Conservation (phyloP, 1,284 basidiomycete genomes). For the Puccinia hordei region DNA sequence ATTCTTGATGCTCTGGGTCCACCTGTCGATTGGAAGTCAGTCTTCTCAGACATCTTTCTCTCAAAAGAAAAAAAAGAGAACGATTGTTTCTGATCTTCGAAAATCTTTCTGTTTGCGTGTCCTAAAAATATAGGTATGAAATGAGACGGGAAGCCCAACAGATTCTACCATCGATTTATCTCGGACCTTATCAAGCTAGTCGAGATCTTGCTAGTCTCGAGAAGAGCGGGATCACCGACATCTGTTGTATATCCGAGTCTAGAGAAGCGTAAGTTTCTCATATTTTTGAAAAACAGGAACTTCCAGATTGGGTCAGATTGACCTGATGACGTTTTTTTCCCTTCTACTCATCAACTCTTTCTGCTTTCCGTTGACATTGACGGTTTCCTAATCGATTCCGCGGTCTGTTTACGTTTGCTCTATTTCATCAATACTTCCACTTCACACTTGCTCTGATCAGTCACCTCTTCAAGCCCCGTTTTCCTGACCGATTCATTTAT, state of each 20-base stretch:
- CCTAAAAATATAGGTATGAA: constrained; percentile 70
- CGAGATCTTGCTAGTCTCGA: constrained; percentile 73
- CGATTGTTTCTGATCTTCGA: background rate
- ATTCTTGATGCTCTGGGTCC: constrained; percentile 23
- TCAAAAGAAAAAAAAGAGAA: background rate
- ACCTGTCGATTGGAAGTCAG: constrained; percentile 32
- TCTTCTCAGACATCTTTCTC: background rate
- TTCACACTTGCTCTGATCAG: background rate
- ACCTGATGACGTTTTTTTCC: no score
- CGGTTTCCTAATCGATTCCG: background rate
- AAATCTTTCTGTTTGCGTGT: constrained; percentile 25
- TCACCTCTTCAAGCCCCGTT: constrained; percentile 75
- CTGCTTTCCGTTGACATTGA: background rate
- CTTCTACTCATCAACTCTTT: constrained; percentile 31
- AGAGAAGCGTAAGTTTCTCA: constrained; percentile 63
- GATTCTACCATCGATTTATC: constrained; percentile 77
- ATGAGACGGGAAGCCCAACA: constrained; percentile 92
- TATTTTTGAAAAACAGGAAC: background rate
- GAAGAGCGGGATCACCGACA: constrained; percentile 74
- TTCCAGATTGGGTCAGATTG: background rate
- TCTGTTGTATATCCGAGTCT: constrained; percentile 61
- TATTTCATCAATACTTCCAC: background rate
- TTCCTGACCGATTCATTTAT: constrained; percentile 77
- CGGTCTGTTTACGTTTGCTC: background rate
- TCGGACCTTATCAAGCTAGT: constrained; percentile 85